Conservation (phyloP, 2,329 filamentous ascomycete genomes). For the Metarhizium album region DNA sequence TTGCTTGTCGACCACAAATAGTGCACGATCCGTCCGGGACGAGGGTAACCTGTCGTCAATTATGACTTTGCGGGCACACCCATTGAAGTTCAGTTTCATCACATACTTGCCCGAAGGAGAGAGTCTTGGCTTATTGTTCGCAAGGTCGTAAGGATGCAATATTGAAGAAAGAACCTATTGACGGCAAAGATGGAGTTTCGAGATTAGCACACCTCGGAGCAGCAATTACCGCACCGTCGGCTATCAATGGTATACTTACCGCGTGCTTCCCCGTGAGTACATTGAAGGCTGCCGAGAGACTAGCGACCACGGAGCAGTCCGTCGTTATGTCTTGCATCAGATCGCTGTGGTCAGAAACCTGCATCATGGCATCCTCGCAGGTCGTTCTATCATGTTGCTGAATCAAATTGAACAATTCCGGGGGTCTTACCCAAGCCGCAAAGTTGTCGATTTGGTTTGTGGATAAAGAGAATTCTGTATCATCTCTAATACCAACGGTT, state of each 20-base stretch:
- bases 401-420: conserved; percentile 42
- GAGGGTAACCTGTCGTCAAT: conserved; percentile 83
- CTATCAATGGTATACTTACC: conserved; percentile 31
- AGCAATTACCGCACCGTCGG: neutral
- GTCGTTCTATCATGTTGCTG: conserved; percentile 15
- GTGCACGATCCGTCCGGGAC: conserved; percentile 61
- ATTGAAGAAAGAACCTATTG: conserved; percentile 56
- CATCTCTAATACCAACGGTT: conserved; percentile 43
- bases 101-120: conserved; percentile 84
- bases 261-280: conserved; percentile 57
- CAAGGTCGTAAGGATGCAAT: conserved; percentile 63
- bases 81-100: conserved; percentile 91
- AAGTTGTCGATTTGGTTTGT: conserved; percentile 65
- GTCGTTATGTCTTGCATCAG: conserved; percentile 92
- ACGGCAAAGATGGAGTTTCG: neutral
- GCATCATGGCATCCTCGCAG: conserved; percentile 40
- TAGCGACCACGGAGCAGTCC: conserved; percentile 94
- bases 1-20: conserved; percentile 80
- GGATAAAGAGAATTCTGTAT: conserved; percentile 61
- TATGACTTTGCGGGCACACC: conserved; percentile 74
- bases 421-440: conserved; percentile 69
- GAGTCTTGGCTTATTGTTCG: conserved; percentile 43
- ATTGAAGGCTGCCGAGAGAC: conserved; percentile 71
- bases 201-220: neutral
- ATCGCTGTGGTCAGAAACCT: conserved; percentile 52